These are phyloP conservation scores for Trichoderma asperelloides DNA, from an alignment of 495 filamentous ascomycete genomes.

Conservation along the genomic window DNA sequence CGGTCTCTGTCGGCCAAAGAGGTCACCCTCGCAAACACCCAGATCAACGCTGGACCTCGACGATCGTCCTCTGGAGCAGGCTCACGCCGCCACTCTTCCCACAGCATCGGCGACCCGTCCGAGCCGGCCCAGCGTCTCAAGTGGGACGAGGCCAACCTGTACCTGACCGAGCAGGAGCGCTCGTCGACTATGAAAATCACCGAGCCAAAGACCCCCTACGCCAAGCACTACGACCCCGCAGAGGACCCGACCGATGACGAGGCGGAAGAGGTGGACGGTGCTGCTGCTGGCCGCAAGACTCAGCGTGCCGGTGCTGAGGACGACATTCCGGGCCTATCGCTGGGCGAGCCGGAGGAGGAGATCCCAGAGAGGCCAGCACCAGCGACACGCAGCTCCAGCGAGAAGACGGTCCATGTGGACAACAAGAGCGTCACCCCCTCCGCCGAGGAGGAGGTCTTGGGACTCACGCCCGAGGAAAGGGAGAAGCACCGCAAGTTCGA, in stretches of 20 bases:
- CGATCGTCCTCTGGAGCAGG: constrained; percentile 64
- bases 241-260: constrained; percentile 77
- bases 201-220: constrained; percentile 96
- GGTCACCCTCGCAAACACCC: constrained; percentile 83
- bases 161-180: constrained; percentile 90
- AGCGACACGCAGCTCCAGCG: constrained; percentile 47
- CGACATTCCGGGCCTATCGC: constrained; percentile 84
- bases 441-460: constrained; percentile 46
- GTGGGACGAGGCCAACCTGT: constrained; percentile 97
- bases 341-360: constrained; percentile 88
- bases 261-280: constrained; percentile 41
- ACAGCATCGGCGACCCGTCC: constrained; percentile 19
- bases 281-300: constrained; percentile 27
- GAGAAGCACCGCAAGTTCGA: constrained; percentile 91
- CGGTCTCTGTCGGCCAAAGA: constrained; percentile 64
- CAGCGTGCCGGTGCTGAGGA: constrained; percentile 28
- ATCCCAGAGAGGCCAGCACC: constrained; percentile 39
- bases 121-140: constrained; percentile 69
- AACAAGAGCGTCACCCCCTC: constrained; percentile 43
- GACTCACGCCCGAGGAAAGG: constrained; percentile 64
- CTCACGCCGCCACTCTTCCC: constrained; percentile 63
- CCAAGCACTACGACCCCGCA: constrained; percentile 76
- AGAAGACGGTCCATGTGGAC: constrained; percentile 56
- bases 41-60: constrained; percentile 86
- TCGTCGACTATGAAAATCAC: constrained; percentile 96